Evolutionary conservation across 768 basidiomycete species (phyloP).

Genomic region (Stropharia rugosoannulata): DNA sequence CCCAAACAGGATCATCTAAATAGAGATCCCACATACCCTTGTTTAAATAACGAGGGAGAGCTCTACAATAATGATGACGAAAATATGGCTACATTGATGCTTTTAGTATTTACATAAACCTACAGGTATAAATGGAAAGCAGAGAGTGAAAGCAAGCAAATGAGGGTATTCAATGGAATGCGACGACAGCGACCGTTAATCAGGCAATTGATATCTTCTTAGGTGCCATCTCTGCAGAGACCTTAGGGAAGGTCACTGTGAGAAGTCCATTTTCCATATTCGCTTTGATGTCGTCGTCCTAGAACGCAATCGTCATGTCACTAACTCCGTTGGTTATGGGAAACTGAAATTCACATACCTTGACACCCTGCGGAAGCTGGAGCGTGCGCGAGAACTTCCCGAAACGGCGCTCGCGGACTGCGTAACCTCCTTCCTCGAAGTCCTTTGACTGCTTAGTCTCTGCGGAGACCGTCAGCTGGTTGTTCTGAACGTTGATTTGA

Average conservation of each 20-base stretch:
- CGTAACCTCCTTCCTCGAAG: conserved; percentile 38
- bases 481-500: conserved; percentile 50
- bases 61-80: too few relatives aligned
- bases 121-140: too few relatives aligned
- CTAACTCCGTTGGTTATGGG: too few relatives aligned
- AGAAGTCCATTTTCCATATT: conserved; percentile 50
- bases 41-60: too few relatives aligned
- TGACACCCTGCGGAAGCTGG: conserved; percentile 52
- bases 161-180: too few relatives aligned
- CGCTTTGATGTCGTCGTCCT: conserved; percentile 30
- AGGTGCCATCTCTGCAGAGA: conserved; percentile 31
- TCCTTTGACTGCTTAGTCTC: conserved; percentile 39
- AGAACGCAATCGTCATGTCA: conserved; percentile 20
- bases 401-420: conserved; percentile 50
- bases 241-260: conserved; percentile 53
- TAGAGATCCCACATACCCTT: too few relatives aligned
- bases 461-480: conserved; percentile 51
- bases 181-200: neutral
- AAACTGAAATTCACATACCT: conserved; percentile 32
- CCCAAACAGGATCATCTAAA: too few relatives aligned
- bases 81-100: too few relatives aligned
- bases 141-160: too few relatives aligned
- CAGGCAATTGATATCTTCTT: conserved; percentile 32
- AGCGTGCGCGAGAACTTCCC: conserved; percentile 48
- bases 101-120: too few relatives aligned